Conservation (phyloP, 2,329 filamentous ascomycete genomes). For the Zymoseptoria brevis region DNA sequence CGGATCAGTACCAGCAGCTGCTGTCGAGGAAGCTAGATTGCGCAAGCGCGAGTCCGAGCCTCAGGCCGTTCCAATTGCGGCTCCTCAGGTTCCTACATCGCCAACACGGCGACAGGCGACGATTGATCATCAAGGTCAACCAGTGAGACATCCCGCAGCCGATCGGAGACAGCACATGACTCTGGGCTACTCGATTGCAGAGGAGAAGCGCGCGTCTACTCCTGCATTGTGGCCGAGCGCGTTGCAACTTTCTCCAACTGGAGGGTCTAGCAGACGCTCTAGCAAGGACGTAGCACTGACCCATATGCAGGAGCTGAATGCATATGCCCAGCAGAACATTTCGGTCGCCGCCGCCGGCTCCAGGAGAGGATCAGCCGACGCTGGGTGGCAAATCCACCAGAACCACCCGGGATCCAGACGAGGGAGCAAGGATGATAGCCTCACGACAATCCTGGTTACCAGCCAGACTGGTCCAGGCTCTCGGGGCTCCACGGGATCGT, state of each 20-base stretch:
- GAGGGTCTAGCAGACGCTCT: slow-evolving; percentile 25
- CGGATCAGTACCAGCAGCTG: slow-evolving; percentile 23
- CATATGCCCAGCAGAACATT: slow-evolving; percentile 23
- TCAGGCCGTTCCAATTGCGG: slow-evolving; percentile 14
- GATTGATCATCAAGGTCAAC: slow-evolving; percentile 6
- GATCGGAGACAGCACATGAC: slow-evolving; percentile 21
- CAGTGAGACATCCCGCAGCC: slow-evolving; percentile 17
- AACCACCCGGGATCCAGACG: slow-evolving; percentile 26
- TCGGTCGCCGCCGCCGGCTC: slow-evolving; percentile 16
- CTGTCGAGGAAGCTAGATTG: slow-evolving; percentile 26
- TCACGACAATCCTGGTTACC: slow-evolving; percentile 30
- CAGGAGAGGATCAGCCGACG: slow-evolving; percentile 30
- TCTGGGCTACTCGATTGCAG: slow-evolving; percentile 12
- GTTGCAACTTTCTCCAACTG: slow-evolving; percentile 19
- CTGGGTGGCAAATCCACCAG: slow-evolving; percentile 26
- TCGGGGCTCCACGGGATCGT: slow-evolving; percentile 18
- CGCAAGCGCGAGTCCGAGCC: slow-evolving; percentile 26
- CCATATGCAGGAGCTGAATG: slow-evolving; percentile 26
- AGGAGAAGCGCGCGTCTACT: slow-evolving; percentile 22
- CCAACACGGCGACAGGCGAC: slow-evolving; percentile 15
- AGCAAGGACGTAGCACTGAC: slow-evolving; percentile 32
- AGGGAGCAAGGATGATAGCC: slow-evolving; percentile 30
- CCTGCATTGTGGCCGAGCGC: slow-evolving; percentile 15
- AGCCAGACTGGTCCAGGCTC: slow-evolving; percentile 22
- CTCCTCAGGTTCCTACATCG: slow-evolving; percentile 16